These are phyloP conservation scores for Blastobotrys apis DNA, from an alignment of 1,139 yeast species.

Conservation along the genomic window DNA sequence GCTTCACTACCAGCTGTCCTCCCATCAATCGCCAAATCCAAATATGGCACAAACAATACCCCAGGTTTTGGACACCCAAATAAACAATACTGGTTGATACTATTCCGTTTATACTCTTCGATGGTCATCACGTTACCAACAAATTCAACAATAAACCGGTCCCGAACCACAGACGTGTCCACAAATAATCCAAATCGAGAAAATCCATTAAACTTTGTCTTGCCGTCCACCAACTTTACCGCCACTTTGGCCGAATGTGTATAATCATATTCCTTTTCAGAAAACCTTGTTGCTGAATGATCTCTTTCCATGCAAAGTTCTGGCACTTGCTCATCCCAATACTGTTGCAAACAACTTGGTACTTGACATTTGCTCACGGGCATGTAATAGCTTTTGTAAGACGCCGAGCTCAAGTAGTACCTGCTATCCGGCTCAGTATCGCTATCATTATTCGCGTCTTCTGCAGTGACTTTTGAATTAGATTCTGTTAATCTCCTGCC, in stretches of 20 bases:
- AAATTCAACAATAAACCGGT: conserved; percentile 57
- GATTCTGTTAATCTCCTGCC: conserved; percentile 21
- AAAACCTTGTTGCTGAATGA: conserved; percentile 21
- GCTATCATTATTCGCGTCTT: conserved; percentile 12
- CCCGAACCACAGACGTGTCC: conserved; percentile 42
- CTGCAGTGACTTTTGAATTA: conserved; percentile 12
- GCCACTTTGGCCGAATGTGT: conserved; percentile 28
- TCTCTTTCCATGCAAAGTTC: conserved; percentile 15
- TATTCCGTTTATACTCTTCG: conserved; percentile 56
- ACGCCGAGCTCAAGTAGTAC: conserved; percentile 16
- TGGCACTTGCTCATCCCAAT: conserved; percentile 11
- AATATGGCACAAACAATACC: conserved; percentile 50
- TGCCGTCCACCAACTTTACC: conserved; percentile 50
- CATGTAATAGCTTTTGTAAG: conserved; percentile 28
- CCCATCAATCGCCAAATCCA: conserved; percentile 69
- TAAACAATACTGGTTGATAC: conserved; percentile 69
- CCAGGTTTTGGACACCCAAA: conserved; percentile 85
- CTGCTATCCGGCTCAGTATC: conserved; percentile 17
- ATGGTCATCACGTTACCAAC: conserved; percentile 70
- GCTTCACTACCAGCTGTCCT: conserved; percentile 74
- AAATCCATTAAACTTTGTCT: conserved; percentile 67
- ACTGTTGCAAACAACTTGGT: conserved; percentile 14
- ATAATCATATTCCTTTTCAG: conserved; percentile 26
- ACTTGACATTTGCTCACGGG: conserved; percentile 14
- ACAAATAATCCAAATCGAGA: conserved; percentile 63